Percentiles rank a stretch among this genome's conserved stretches.
These are phyloP conservation scores for Xylaria sp. DNA, from an alignment of 2,329 filamentous ascomycete species.

Conservation along the genomic window DNA sequence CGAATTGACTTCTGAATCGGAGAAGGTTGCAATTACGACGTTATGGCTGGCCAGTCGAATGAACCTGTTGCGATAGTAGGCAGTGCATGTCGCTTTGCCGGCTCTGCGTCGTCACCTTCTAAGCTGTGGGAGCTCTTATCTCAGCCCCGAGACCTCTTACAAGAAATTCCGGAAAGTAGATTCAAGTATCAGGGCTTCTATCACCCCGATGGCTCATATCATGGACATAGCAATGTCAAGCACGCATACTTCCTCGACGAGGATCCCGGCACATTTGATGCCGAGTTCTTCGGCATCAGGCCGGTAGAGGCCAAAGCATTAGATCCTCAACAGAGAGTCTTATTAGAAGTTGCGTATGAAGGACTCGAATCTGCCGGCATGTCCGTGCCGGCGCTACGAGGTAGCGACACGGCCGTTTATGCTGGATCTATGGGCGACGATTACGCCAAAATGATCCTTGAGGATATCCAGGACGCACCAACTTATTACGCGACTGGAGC, in stretches of 20 bases:
- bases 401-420: constrained; percentile 21
- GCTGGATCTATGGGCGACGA: constrained; percentile 14
- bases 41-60: constrained; percentile 4
- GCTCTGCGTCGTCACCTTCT: background rate
- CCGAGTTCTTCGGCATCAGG: constrained; percentile 14
- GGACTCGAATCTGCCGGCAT: constrained; percentile 12
- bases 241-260: constrained; percentile 18
- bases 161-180: constrained; percentile 1
- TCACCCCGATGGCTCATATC: constrained; percentile 5
- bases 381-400: background rate
- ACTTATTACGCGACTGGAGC: constrained; percentile 18
- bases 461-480: background rate
- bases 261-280: constrained; percentile 2
- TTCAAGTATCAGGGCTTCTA: constrained; percentile 12
- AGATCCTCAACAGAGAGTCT: constrained; percentile 19
- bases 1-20: background rate
- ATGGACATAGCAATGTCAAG: constrained; percentile 17
- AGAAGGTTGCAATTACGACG: constrained; percentile 3
- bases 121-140: constrained; percentile 11
- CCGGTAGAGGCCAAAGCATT: constrained; percentile 16
- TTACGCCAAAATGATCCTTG: constrained; percentile 4
- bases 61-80: constrained; percentile 20
- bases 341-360: constrained; percentile 20
- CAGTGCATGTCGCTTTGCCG: constrained; percentile 16
- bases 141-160: background rate